Conservation (phyloP, 805 yeast genomes). For the Metschnikowia reukaufii region DNA sequence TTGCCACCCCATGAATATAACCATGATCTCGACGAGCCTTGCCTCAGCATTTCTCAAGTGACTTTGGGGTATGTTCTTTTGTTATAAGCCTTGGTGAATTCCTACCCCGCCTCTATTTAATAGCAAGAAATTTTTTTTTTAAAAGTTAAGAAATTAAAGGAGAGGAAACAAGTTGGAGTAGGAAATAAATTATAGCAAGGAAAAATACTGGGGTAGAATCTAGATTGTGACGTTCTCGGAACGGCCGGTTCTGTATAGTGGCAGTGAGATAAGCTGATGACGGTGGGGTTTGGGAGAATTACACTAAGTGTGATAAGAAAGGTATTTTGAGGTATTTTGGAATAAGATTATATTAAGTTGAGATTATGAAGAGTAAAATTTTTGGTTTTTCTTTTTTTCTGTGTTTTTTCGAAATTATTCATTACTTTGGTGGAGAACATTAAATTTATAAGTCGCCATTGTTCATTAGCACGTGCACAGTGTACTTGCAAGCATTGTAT, state of each 20-base stretch:
- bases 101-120: not conserved
- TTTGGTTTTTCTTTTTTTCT: too few species aligned
- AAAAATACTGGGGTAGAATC: not conserved
- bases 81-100: not conserved
- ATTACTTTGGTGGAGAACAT: too few species aligned
- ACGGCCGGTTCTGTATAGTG: not conserved
- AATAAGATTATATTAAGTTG: too few species aligned
- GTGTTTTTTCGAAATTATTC: too few species aligned
- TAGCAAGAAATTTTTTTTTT: not conserved
- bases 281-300: not conserved
- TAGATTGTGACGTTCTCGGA: not conserved
- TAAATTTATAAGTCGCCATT: too few species aligned
- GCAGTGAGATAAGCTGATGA: not conserved
- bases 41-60: not conserved
- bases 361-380: too few species aligned
- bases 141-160: not conserved
- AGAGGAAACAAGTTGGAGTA: not conserved
- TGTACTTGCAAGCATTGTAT: too few species aligned
- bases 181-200: not conserved
- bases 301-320: too few species aligned
- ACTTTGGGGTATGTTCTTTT: not conserved
- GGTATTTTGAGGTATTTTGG: too few species aligned
- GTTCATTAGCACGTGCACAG: too few species aligned
- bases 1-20: constrained; percentile 11
- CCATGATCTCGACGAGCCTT: constrained; percentile 2